Base-by-base conservation (phyloP, 257 asterid genomes). In the Gentiana dahurica region DNA sequence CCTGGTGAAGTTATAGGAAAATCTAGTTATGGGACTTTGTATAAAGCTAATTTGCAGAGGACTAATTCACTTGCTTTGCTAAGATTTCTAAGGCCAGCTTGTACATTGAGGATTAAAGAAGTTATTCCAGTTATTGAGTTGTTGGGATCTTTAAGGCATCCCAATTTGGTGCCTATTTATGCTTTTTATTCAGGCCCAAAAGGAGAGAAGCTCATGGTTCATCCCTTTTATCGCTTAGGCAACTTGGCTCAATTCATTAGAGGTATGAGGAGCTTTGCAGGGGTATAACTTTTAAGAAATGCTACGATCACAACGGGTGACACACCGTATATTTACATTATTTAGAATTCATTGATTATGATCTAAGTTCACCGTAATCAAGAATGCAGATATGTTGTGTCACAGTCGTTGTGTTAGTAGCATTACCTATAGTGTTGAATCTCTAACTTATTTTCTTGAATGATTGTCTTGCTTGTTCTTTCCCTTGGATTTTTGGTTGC, bases 1-100 rank as follows among this genome's bases (percentile, higher is more conserved):
- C 93, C 96, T 6, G 95, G 96, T 41, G 96, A 87, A 61, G 96
- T 87, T 50, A 87, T 87, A 34, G 93, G 93, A 34, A 87, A 87
- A 70, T 87, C 96, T 8, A 70, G 79, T 59, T 85, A 78, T 71
- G 96, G 96, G 58, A 87, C 95, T 34, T 66, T 87, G 68, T 87
- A 87, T 54, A 80, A 73, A 67, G 96, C 95, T 33, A 58, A 54
- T 79, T 77, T 90, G 86, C 65, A 76, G 43, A 60, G 68, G 63
- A 70, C 75, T n/a, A 73, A 82, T 64, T 72, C 83, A 4, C 61
- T 81, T 36, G 68, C 85, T 13, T 69, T 87, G 84, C 77, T 87
- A 53, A 70, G 98, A 48, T 90, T 90, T 78, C 75, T 87, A 70
- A 84, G 95, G 75, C 98, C 98, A 60, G 78, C 96, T 70, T 90